Conservation (phyloP, 805 yeast species). For the Scheffersomyces stipitis region DNA sequence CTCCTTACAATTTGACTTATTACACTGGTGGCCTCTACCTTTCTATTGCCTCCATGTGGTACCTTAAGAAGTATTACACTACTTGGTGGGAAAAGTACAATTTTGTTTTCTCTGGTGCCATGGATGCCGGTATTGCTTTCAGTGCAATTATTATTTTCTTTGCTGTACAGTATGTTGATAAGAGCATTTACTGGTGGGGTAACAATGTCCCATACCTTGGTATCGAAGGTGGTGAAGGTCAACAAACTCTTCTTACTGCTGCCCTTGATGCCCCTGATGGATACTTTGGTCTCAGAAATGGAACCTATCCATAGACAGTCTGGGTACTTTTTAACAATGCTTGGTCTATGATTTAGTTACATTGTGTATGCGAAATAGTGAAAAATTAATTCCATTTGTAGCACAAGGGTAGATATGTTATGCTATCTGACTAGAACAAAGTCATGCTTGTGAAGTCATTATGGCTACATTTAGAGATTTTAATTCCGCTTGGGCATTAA, state of each 20-base stretch:
- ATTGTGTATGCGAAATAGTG: too few relatives aligned
- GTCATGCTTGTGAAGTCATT: too few relatives aligned
- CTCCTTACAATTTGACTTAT: constrained; percentile 35
- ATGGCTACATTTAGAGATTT: too few relatives aligned
- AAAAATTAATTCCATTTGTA: too few relatives aligned
- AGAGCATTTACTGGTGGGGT: constrained; percentile 33
- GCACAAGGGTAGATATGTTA: too few relatives aligned
- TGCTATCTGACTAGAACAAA: too few relatives aligned
- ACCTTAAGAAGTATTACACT: constrained; percentile 24
- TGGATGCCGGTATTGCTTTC: constrained; percentile 36
- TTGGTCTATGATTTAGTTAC: too few relatives aligned
- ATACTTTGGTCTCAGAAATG: constrained; percentile 36
- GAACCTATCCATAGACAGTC: constrained; percentile 20
- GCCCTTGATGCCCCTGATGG: constrained; percentile 28
- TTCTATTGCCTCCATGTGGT: constrained; percentile 26
- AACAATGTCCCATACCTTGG: constrained; percentile 30
- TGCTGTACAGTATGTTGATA: constrained; percentile 34
- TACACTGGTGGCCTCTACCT: constrained; percentile 29
- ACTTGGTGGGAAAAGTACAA: constrained; percentile 39
- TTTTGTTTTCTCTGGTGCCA: constrained; percentile 29
- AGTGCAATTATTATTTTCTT: constrained; percentile 35
- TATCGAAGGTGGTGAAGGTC: constrained; percentile 35
- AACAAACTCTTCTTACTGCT: constrained; percentile 13
- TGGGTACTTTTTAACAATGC: too few relatives aligned
- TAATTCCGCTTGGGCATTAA: too few relatives aligned